Conservation (phyloP, 441 rosid genomes). For the Pelargonium myrrhifolium region DNA sequence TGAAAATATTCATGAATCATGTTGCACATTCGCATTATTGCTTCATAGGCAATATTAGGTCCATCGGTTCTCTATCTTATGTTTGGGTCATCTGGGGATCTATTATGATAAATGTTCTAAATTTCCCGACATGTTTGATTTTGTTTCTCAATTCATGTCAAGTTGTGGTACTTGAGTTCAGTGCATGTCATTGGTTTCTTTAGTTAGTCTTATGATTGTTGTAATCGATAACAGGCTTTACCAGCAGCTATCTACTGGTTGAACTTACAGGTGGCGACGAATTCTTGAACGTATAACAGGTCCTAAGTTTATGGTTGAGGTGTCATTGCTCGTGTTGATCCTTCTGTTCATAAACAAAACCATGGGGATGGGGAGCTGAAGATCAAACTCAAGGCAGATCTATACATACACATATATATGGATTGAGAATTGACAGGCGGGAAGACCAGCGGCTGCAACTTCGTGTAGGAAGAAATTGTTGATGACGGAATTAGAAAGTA, state of each 20-base stretch:
- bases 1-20: no score
- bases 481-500: no score
- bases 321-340: slow-evolving; percentile 48
- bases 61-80: no score
- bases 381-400: neutral
- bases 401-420: no score
- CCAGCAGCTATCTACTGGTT: slow-evolving; percentile 93
- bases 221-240: slow-evolving; percentile 88
- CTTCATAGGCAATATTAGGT: no score
- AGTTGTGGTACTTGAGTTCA: neutral
- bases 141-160: neutral
- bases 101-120: neutral
- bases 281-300: slow-evolving; percentile 26
- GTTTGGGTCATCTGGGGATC: neutral
- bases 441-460: no score
- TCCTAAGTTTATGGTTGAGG: slow-evolving; percentile 51
- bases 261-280: slow-evolving; percentile 89
- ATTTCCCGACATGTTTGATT: neutral
- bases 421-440: no score
- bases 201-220: slow-evolving; percentile 29
- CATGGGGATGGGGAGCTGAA: slow-evolving; percentile 9
- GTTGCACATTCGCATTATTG: no score
- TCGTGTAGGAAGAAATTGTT: no score
- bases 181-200: slow-evolving; percentile 17
- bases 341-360: slow-evolving; percentile 51